Conservation (phyloP, 257 asterid genomes). For the Solanum habrochaites region DNA sequence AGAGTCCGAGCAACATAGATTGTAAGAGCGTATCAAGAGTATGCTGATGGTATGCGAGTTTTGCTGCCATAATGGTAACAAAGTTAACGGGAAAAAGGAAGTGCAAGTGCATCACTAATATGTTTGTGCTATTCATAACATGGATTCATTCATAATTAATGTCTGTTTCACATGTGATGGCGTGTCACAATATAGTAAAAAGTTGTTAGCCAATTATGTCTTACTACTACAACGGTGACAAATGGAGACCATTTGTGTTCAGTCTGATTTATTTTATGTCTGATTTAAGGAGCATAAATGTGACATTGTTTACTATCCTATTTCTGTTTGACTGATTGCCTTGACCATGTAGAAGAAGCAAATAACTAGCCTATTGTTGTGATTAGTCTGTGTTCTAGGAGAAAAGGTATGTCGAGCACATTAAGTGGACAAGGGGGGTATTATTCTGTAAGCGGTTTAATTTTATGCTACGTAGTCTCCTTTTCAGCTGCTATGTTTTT, state of each 20-base stretch:
- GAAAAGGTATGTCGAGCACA: neutral
- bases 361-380: neutral
- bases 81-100: neutral
- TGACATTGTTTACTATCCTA: neutral
- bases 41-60: neutral
- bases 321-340: neutral
- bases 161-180: neutral
- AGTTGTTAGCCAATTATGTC: neutral
- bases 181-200: neutral
- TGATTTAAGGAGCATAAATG: neutral
- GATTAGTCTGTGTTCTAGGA: neutral
- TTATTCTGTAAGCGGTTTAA: neutral
- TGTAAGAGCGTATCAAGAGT: neutral
- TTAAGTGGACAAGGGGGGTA: neutral
- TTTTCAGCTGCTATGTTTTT: neutral
- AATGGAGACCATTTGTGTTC: neutral
- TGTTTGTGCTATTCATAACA: neutral
- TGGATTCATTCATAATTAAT: neutral
- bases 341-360: neutral
- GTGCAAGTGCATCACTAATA: neutral
- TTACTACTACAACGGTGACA: neutral
- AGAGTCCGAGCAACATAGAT: neutral
- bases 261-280: neutral
- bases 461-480: neutral
- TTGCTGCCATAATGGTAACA: neutral